A percentile compares a stretch with the other conserved stretches of the same genome.
phyloP scores from a whole-genome alignment of 441 rosid genomes.

The Adansonia rubrostipa region DNA sequence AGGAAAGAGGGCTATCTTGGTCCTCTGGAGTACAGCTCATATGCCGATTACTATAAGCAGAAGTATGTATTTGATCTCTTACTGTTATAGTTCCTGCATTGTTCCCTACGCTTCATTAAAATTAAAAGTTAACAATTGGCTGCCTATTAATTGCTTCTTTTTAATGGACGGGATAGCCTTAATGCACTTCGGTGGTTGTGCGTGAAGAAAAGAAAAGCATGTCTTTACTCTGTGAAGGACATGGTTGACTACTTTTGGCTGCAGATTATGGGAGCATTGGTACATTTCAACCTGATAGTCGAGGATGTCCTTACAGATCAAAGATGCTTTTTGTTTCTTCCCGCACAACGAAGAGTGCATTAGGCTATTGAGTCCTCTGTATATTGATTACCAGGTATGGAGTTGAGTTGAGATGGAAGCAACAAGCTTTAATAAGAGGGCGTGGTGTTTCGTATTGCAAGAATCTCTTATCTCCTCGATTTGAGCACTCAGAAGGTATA shows the following conservation, averaged over 20 bases:
- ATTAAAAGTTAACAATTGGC: conserved; percentile 5
- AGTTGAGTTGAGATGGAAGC: conserved; percentile 74
- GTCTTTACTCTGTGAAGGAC: conserved; percentile 36
- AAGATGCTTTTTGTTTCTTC: conserved; percentile 60
- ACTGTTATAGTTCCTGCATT: conserved; percentile 1
- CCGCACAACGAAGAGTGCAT: conserved; percentile 51
- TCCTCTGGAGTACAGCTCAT: conserved; percentile 95
- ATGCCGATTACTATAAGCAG: conserved; percentile 94
- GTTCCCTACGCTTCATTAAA: background rate
- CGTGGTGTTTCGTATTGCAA: conserved; percentile 99
- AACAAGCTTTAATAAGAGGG: conserved; percentile 89
- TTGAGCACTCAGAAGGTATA: conserved; percentile 83
- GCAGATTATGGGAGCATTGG: conserved; percentile 24
- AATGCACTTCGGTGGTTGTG: conserved; percentile 58
- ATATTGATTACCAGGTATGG: conserved; percentile 71
- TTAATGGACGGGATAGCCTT: conserved; percentile 48
- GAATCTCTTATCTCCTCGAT: conserved; percentile 95
- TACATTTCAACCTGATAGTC: conserved; percentile 26
- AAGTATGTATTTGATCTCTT: conserved; percentile 58
- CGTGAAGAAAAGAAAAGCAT: conserved; percentile 54
- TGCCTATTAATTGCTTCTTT: conserved; percentile 24
- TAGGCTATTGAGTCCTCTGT: conserved; percentile 53
- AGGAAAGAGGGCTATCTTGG: conserved; percentile 99
- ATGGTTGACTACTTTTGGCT: conserved; percentile 34
- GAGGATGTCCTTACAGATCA: conserved; percentile 43